Evolutionary conservation across 805 yeast genomes (phyloP), one percentile per base, ranked within the genome.

Genomic region (Kluyveromyces lactis): DNA sequence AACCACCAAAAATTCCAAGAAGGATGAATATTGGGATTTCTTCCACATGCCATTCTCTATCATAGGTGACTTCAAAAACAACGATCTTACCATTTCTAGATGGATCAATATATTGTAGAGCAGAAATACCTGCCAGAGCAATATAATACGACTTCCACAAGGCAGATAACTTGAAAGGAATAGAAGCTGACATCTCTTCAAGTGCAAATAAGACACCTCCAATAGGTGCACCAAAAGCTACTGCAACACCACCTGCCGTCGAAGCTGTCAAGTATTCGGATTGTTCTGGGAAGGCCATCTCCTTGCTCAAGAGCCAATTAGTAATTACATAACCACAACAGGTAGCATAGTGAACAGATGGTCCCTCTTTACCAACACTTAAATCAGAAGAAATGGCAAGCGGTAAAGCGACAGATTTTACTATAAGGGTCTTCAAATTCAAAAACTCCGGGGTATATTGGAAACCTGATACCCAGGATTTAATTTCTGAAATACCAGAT

Each of bases 221-320:
- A 66, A 90, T 86, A 0, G 98, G 98, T 10, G 89, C 77, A 0
- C 95, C 97, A 67, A 92, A 92, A 0, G 97, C 98, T 7, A 92
- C 97, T 0, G 97, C 97, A 7, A 92, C 97, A 39, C 99, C 99
- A 1, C 98, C 95, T 3, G 96, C 97, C 8, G 96, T 75, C 3
- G 95, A 81, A 0, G 98, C 96, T 1, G 90, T 79, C 39, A 92
- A 63, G 39, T 57, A 57, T 38, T 59, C 64, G n/a, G 61, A 51
- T 42, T 57, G 60, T 23, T 53, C 50, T 1, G 59, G 50, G 37
- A 53, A 61, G 2, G 60, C 55, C 31, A 58, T 40, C 2, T 63
- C 56, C 43, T 63, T 66, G 31, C 56, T 59, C 27, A 59, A 42
- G 41, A 81, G 68, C 32, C 77, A 56, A 28, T 71, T 70, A 1